Percentiles rank a stretch among this genome's conserved stretches.
phyloP scores from a whole-genome alignment of 352 stramenopile species.

The Pythium rishiriense region DNA sequence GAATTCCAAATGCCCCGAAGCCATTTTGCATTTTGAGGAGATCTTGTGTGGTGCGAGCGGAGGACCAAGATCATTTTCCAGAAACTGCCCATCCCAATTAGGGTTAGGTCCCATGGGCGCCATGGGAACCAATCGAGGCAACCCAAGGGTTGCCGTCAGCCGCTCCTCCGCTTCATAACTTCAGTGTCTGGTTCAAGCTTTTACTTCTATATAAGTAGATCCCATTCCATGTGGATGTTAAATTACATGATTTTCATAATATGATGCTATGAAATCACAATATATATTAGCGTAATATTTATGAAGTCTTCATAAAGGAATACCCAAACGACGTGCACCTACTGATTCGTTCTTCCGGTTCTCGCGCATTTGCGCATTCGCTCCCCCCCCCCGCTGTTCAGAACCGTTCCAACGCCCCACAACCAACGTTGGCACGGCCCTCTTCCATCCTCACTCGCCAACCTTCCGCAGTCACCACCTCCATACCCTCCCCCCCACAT shows the following conservation, averaged over 20 bases:
- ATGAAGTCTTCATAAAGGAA: neutral
- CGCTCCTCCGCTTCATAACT: neutral
- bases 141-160: constrained; percentile 2
- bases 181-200: constrained; percentile 10
- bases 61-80: neutral
- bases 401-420: neutral
- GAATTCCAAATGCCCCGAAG: too few species aligned
- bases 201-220: constrained; percentile 4
- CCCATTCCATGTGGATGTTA: too few species aligned
- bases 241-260: too few species aligned
- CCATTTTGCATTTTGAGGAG: too few species aligned
- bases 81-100: neutral
- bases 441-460: neutral
- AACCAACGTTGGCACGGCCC: neutral
- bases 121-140: constrained; percentile 4
- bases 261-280: too few species aligned
- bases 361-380: constrained; percentile 21
- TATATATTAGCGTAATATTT: neutral
- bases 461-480: neutral
- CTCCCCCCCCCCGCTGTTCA: neutral
- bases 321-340: constrained; percentile 6
- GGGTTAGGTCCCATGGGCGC: neutral
- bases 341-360: constrained; percentile 4
- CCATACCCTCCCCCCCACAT: neutral
- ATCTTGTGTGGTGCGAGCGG: neutral